Base-by-base conservation (phyloP, 2,329 filamentous ascomycete genomes). In the Neofusicoccum cordaticola region DNA sequence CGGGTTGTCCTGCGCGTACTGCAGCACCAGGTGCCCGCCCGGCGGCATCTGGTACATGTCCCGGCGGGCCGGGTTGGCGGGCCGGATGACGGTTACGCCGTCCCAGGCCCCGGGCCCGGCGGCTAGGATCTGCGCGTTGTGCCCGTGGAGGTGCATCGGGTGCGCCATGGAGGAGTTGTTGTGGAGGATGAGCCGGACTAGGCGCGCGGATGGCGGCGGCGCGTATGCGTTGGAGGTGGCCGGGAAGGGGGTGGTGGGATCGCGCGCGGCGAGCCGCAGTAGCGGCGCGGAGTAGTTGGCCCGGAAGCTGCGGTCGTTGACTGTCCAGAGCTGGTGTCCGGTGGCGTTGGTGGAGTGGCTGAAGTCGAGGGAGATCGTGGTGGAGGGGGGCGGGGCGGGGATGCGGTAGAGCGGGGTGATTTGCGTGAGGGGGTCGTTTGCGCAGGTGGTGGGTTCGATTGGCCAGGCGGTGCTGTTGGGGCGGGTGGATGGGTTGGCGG, bases 401-500 rank as follows among this genome's bases (percentile, higher is more conserved):
- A 47, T 44, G 61, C 39, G 50, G 39, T n/a, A 63, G 11, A 53
- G 41, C 9, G 61, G 61, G 22, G 27, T 19, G n/a, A 37, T 53
- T 15, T 53, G 48, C 6, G 27, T 34, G 9, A 56, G 22, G 2
- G 37, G 47, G 37, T 63, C 61, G 31, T 63, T 63, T 4, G 31
- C 41, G 37, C 48, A 63, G 19, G 35, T 22, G 22, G 72, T 45
- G 4, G 71, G 71, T 2, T 34, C 13, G 22, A 22, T 22, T 1
- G 27, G 31, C n/a, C 27, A 35, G 13, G 9, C 27, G 3, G 45
- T 50, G 34, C 45, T 62, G 45, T 50, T 51, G 0, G 88, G 89
- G 1, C 78, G 63, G 22, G 77, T 73, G 53, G 73, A 76, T 1
- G 78, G 79, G 69, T 89, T 79, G 8, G 86, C 84, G 12, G 80